A percentile compares a stretch with the other conserved stretches of the same genome.
phyloP scores from a whole-genome alignment of 2,329 filamentous ascomycete species.

The Sclerotinia sclerotiorum region DNA sequence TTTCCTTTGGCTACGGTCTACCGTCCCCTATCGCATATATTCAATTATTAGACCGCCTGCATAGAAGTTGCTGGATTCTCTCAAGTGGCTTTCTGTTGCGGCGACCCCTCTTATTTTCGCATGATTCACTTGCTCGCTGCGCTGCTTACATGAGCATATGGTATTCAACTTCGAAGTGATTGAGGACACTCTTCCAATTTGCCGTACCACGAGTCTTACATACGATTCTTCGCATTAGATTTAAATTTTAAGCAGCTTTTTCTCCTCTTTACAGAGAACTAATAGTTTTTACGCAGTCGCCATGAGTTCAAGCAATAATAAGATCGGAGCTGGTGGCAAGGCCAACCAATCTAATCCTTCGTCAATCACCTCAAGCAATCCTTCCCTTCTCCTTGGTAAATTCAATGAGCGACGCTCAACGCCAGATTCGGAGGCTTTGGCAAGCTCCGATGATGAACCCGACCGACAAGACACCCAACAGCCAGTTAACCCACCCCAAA shows the following conservation, averaged over 20 bases:
- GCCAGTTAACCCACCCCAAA: slow-evolving; percentile 52
- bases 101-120: background rate
- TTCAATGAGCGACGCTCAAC: slow-evolving; percentile 78
- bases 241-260: background rate
- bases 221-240: background rate
- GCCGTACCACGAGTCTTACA: background rate
- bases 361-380: slow-evolving; percentile 57
- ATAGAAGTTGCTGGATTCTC: background rate
- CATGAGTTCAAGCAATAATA: slow-evolving; percentile 34
- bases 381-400: slow-evolving; percentile 71
- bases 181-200: background rate
- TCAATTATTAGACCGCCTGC: background rate
- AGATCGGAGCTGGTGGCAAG: slow-evolving; percentile 43
- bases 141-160: slow-evolving; percentile 1
- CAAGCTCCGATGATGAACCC: slow-evolving; percentile 89
- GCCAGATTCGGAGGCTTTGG: slow-evolving; percentile 89
- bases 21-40: background rate
- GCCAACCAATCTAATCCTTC: slow-evolving; percentile 46
- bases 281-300: slow-evolving; percentile 9
- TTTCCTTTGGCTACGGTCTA: background rate
- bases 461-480: slow-evolving; percentile 59
- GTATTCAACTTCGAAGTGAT: background rate
- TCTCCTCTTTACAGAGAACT: background rate
- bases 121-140: slow-evolving; percentile 11
- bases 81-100: background rate